These are phyloP conservation scores for Globisporangium heterothallicum DNA, from an alignment of 352 stramenopile genomes.

Conservation along the genomic window DNA sequence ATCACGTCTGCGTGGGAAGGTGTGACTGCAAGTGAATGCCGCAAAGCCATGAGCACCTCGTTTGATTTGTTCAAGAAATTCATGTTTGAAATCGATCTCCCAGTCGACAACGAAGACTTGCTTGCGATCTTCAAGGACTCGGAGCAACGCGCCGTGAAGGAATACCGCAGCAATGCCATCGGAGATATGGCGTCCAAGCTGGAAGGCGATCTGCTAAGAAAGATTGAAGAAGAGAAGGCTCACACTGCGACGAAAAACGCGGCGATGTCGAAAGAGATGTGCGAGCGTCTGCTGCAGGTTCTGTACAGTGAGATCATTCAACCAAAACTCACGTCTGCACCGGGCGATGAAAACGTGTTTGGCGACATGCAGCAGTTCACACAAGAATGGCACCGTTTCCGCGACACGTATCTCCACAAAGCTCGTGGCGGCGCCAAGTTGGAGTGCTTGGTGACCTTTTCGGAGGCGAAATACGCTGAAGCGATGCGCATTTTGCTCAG, in stretches of 20 bases:
- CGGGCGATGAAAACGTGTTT: conserved; percentile 50
- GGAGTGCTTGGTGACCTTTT: conserved; percentile 69
- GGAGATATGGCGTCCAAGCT: conserved; percentile 63
- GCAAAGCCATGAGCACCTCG: conserved; percentile 59
- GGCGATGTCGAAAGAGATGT: conserved; percentile 68
- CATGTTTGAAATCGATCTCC: conserved; percentile 52
- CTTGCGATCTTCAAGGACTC: conserved; percentile 45
- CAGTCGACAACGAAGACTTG: conserved; percentile 69
- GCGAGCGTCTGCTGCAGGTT: conserved; percentile 70
- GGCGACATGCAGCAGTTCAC: conserved; percentile 80
- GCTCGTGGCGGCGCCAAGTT: conserved; percentile 70
- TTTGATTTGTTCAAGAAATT: conserved; percentile 62
- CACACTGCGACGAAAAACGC: conserved; percentile 38
- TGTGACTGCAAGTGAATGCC: conserved; percentile 75
- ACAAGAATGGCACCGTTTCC: conserved; percentile 63
- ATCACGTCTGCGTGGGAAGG: conserved; percentile 86
- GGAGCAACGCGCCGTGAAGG: conserved; percentile 39
- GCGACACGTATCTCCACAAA: conserved; percentile 66
- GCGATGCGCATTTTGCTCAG: conserved; percentile 80
- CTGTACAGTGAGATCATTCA: conserved; percentile 81
- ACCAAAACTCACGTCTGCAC: conserved; percentile 51
- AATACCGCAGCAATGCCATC: conserved; percentile 63
- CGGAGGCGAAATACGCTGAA: conserved; percentile 74
- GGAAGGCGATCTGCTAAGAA: conserved; percentile 54
- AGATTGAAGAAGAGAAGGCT: conserved; percentile 67